Evolutionary conservation across 176 grass and related monocot species (phyloP).

Genomic region (Ampelocalamus luodianensis): DNA sequence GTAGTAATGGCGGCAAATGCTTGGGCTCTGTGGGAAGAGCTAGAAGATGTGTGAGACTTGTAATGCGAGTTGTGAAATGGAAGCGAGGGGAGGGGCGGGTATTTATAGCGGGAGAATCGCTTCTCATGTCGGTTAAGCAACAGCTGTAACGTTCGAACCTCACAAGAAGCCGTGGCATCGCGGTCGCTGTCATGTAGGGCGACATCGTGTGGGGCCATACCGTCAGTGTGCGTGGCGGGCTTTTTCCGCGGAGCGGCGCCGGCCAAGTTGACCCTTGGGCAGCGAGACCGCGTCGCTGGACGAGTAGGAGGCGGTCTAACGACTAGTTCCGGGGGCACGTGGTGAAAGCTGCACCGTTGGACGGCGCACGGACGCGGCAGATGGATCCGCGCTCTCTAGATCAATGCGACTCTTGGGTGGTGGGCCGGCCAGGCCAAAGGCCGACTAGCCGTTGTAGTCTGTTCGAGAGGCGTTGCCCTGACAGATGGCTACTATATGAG

Average conservation of each 20-base stretch:
- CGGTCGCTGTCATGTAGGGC: not conserved
- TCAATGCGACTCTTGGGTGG: not conserved
- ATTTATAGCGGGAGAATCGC: constrained; percentile 28
- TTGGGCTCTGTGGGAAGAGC: not conserved
- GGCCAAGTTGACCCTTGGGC: not conserved
- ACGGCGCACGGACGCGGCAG: not conserved
- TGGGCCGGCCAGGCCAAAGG: not conserved
- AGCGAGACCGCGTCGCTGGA: constrained; percentile 23
- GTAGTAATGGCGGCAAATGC: not conserved
- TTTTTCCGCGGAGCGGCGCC: not conserved
- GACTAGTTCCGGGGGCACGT: constrained; percentile 40
- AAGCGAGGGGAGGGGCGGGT: not conserved
- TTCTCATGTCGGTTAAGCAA: not conserved
- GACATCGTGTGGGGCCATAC: rapidly evolving
- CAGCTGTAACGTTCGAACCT: not conserved
- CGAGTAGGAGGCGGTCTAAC: not conserved
- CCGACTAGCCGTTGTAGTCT: constrained; percentile 57
- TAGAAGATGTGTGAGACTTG: not conserved
- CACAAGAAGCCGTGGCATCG: not conserved
- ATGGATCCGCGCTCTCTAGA: not conserved
- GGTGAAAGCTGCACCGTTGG: not conserved
- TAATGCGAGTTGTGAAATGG: not conserved
- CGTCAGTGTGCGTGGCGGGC: not conserved
- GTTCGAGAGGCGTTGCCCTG: not conserved
- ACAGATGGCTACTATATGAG: constrained; percentile 10